Percentiles rank a stretch among this genome's conserved stretches.
Conservation (phyloP, 2,329 filamentous ascomycete genomes). For the Torrubiella hemipterigena region DNA sequence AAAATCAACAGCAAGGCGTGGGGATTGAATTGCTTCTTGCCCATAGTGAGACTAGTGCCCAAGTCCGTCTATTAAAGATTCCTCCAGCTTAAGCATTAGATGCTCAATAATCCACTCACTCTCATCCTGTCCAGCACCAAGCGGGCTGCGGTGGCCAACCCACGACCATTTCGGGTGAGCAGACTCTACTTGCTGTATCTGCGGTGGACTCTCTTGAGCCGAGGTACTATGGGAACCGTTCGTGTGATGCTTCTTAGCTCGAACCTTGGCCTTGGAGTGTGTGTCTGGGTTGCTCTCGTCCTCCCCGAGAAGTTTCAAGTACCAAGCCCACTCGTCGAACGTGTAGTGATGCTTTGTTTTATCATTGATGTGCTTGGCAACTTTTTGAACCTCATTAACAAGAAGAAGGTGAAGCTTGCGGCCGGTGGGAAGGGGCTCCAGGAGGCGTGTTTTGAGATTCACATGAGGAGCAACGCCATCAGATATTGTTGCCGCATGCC, state of each 20-base stretch:
- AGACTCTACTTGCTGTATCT: conserved; percentile 13
- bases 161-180: conserved; percentile 50
- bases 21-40: no score
- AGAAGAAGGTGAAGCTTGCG: conserved; percentile 52
- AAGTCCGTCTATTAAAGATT: conserved; percentile 13
- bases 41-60: background rate
- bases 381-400: conserved; percentile 56
- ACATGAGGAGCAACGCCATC: conserved; percentile 7
- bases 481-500: conserved; percentile 4
- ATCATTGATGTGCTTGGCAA: conserved; percentile 50
- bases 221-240: no score
- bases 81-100: conserved; percentile 40
- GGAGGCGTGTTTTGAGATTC: no score
- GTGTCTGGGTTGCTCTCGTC: conserved; percentile 40
- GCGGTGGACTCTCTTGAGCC: conserved; percentile 2
- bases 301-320: conserved; percentile 63
- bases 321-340: conserved; percentile 82
- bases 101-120: conserved; percentile 62
- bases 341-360: conserved; percentile 51
- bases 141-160: conserved; percentile 56
- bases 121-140: conserved; percentile 58
- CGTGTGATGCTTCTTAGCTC: conserved; percentile 9
- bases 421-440: conserved; percentile 26
- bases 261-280: conserved; percentile 30
- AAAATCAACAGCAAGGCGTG: no score